phyloP scores from a whole-genome alignment of 108 stramenopile species.

The Fistulifera solaris region DNA sequence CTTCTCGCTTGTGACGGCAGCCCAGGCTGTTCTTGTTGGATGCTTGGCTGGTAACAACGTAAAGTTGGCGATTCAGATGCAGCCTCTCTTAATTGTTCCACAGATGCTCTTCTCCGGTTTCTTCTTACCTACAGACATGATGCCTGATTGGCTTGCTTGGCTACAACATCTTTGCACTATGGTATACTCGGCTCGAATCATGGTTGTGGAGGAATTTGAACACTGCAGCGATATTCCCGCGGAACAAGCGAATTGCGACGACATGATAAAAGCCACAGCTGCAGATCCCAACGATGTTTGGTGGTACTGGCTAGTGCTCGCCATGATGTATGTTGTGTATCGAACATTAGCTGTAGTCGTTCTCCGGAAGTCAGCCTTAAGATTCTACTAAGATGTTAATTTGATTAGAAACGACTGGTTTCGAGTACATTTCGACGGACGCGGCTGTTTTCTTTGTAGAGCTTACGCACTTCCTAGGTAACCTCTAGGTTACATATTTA shows the following conservation, averaged over 20 bases:
- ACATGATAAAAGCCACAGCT: conserved; percentile 22
- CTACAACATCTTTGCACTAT: conserved; percentile 55
- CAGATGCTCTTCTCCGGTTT: conserved; percentile 87
- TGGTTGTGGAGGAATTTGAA: conserved; percentile 52
- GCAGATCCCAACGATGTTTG: conserved; percentile 25
- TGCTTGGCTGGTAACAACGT: conserved; percentile 18
- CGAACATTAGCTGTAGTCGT: conserved; percentile 43
- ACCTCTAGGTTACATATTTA: too few relatives aligned
- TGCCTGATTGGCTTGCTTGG: conserved; percentile 66
- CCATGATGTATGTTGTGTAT: conserved; percentile 5
- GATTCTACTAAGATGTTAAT: conserved; percentile 59
- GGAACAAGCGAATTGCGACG: conserved; percentile 17
- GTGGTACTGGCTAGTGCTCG: conserved; percentile 54
- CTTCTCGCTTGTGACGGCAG: conserved; percentile 56
- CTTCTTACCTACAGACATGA: conserved; percentile 50
- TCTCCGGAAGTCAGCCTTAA: conserved; percentile 51
- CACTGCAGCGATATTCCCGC: conserved; percentile 1
- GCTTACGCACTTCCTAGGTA: too few relatives aligned
- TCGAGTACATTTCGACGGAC: not conserved
- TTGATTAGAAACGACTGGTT: too few relatives aligned
- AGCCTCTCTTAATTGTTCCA: conserved; percentile 73
- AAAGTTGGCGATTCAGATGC: conserved; percentile 36
- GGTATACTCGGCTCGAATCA: conserved; percentile 51
- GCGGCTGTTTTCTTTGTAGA: too few relatives aligned
- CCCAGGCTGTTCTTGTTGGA: conserved; percentile 63